These are phyloP conservation scores for Haberlea rhodopensis DNA, from an alignment of 257 asterid genomes.

Conservation along the genomic window DNA sequence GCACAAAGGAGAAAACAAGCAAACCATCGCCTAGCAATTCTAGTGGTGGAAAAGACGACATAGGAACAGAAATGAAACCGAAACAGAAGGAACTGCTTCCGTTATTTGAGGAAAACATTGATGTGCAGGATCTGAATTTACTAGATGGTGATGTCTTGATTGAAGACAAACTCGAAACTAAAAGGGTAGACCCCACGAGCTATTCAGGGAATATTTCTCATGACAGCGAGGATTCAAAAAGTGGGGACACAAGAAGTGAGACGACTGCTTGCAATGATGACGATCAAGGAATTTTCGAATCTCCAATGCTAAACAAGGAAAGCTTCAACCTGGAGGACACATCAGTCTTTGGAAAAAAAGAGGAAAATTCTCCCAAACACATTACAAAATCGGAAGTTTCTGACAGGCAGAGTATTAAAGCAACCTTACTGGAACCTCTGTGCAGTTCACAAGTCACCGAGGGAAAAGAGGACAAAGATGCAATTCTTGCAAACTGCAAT, in stretches of 20 bases:
- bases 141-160: conserved; percentile 32
- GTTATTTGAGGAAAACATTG: conserved; percentile 48
- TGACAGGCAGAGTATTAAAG: conserved; percentile 4
- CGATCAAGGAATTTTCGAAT: too few relatives aligned
- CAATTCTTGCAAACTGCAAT: conserved; percentile 21
- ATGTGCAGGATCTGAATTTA: conserved; percentile 35
- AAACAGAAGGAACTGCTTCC: conserved; percentile 53
- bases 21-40: conserved; percentile 53
- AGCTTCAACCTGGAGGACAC: conserved; percentile 27
- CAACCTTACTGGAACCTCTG: background rate
- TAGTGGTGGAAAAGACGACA: conserved; percentile 39
- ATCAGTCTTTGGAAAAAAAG: background rate
- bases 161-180: conserved; percentile 37
- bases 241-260: conserved; percentile 35
- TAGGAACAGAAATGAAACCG: conserved; percentile 36
- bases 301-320: conserved; percentile 35
- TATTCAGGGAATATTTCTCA: conserved; percentile 36
- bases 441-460: background rate
- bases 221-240: conserved; percentile 40
- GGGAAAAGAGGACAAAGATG: conserved; percentile 26
- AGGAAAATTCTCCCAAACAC: background rate
- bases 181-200: conserved; percentile 42
- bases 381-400: background rate
- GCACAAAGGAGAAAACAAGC: conserved; percentile 41
- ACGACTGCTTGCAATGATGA: conserved; percentile 31